Conservation (phyloP, 2,329 filamentous ascomycete genomes). For the Boeremia lycopersici region DNA sequence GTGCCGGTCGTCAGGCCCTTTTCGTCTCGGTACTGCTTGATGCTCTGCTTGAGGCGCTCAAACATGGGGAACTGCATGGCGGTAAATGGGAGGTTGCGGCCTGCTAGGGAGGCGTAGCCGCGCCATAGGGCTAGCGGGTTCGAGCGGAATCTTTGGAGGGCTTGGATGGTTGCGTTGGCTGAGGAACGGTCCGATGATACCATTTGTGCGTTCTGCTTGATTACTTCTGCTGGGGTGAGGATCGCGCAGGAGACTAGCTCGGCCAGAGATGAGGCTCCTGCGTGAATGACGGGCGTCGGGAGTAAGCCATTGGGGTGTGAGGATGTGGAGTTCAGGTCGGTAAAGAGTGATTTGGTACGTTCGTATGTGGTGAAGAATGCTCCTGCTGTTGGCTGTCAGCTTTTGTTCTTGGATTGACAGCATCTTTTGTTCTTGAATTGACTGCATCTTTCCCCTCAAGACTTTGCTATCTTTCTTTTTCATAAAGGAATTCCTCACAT, state of each 20-base stretch:
- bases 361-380: conserved; percentile 93
- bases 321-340: conserved; percentile 52
- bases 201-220: conserved; percentile 95
- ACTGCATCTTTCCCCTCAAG: no score
- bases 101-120: conserved; percentile 81
- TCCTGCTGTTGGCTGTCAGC: conserved; percentile 61
- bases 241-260: conserved; percentile 87
- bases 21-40: conserved; percentile 55
- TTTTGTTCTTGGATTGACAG: neutral
- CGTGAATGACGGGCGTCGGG: conserved; percentile 73
- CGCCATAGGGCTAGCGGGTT: conserved; percentile 63
- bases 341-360: conserved; percentile 69
- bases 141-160: conserved; percentile 62
- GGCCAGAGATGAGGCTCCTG: conserved; percentile 73
- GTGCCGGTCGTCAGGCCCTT: conserved; percentile 46
- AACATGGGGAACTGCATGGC: conserved; percentile 89
- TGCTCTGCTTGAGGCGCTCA: conserved; percentile 67
- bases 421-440: neutral
- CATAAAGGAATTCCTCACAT: conserved; percentile 53
- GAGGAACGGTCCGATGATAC: conserved; percentile 50
- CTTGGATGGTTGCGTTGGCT: conserved; percentile 60
- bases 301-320: conserved; percentile 51
- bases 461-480: neutral
- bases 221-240: conserved; percentile 84
- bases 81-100: conserved; percentile 84